Evolutionary conservation across 768 basidiomycete genomes (phyloP), one percentile per base, ranked within the genome.

Genomic region (Lyophyllum atratum): DNA sequence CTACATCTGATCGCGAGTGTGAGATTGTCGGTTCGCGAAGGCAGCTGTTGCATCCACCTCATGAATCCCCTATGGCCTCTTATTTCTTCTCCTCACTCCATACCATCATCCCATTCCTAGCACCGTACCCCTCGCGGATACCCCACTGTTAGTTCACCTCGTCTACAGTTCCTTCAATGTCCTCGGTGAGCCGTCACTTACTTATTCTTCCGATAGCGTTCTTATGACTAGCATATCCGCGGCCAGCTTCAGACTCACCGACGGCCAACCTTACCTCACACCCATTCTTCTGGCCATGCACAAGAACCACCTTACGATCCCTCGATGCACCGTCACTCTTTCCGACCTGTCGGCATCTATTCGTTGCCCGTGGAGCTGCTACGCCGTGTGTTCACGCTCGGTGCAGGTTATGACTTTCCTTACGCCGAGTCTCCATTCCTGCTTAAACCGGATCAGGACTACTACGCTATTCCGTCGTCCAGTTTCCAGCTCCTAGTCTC

Each of bases 351-450:
- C 28, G 64, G 69, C 45, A 73, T 85, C 52, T 72, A 80, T 64
- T 64, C 72, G 5, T 75, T 87, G 47, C 85, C 86, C 28, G 77
- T 83, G 51, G 87, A 89, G 61, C 74, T 88, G 50, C 72, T 89
- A 54, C 71, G 80, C 19, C 72, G 80, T 43, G 80, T 88, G 21
- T 86, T 86, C 68, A 61, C 77, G 54, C 72, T 85, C n/a, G 84
- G 84, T 55, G 72, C 79, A 43, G 69, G 68, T 28, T 74, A 72
- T 52, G 75, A 80, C 54, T 70, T 76, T 47, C 79, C 78, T 1
- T 79, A 80, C 65, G 59, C 67, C 22, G 70, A 71, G 42, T 78
- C 80, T 1, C 81, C 81, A 2, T 82, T 82, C 61, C 72, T 82
- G 28, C 73, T 83, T 66, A 79, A 79, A 49, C 79, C 81, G 15